phyloP scores from a whole-genome alignment of 2,329 filamentous ascomycete genomes.

The Cladosporium colombiae region DNA sequence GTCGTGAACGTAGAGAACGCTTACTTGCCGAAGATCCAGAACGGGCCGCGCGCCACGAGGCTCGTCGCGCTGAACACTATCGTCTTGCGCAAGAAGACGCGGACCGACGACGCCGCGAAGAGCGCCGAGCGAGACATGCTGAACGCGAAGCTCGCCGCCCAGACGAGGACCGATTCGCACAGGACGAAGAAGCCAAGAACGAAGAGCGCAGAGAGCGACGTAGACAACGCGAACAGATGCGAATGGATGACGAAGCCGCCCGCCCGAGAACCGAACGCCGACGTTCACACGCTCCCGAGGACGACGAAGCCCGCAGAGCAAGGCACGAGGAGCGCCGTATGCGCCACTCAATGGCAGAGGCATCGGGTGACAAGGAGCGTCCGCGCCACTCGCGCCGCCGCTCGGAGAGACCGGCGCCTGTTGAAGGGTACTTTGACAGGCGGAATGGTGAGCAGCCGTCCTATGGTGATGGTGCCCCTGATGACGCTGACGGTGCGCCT shows the following conservation, averaged over 20 bases:
- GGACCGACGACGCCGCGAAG: slow-evolving; percentile 26
- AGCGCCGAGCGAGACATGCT: slow-evolving; percentile 32
- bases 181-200: slow-evolving; percentile 33
- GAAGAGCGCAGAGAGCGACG: slow-evolving; percentile 35
- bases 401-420: slow-evolving; percentile 39
- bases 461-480: slow-evolving; percentile 35
- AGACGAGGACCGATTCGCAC: slow-evolving; percentile 33
- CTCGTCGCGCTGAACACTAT: slow-evolving; percentile 16
- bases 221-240: slow-evolving; percentile 28
- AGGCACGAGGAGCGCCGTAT: slow-evolving; percentile 48
- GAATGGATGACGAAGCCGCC: slow-evolving; percentile 27
- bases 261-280: slow-evolving; percentile 34
- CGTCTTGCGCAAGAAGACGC: slow-evolving; percentile 17
- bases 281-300: slow-evolving; percentile 29
- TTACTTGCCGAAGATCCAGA: slow-evolving; percentile 44
- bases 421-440: slow-evolving; percentile 47
- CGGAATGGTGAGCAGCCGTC: slow-evolving; percentile 41
- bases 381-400: slow-evolving; percentile 34
- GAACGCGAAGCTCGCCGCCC: slow-evolving; percentile 31
- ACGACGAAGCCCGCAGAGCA: slow-evolving; percentile 39
- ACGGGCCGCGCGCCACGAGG: slow-evolving; percentile 24
- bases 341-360: slow-evolving; percentile 41
- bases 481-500: slow-evolving; percentile 24
- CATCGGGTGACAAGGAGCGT: slow-evolving; percentile 32
- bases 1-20: slow-evolving; percentile 36